A percentile compares a stretch with the other conserved stretches of the same genome.
phyloP scores from a whole-genome alignment of 208 protist genomes.

The Lotmaria passim region DNA sequence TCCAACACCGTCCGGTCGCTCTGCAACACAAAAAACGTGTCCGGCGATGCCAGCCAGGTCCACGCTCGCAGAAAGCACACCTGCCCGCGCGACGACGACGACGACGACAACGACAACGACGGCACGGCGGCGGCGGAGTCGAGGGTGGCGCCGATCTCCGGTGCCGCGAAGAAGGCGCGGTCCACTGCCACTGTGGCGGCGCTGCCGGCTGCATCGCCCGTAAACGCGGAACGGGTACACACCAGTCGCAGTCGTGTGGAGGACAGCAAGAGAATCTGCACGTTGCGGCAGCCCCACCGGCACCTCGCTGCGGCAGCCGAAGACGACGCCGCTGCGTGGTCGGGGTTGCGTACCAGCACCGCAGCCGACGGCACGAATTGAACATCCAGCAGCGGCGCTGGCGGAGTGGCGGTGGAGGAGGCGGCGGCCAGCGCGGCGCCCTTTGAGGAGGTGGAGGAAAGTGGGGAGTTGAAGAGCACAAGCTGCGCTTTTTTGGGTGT shows the following conservation, averaged over 20 bases:
- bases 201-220: background rate
- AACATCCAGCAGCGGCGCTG: constrained; percentile 26
- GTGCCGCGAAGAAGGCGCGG: constrained; percentile 35
- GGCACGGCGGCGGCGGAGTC: background rate
- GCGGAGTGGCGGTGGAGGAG: background rate
- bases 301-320: background rate
- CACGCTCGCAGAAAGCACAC: constrained; percentile 37
- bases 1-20: constrained; percentile 41
- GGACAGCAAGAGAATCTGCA: constrained; percentile 37
- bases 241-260: constrained; percentile 21
- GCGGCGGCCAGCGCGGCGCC: background rate
- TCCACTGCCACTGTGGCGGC: constrained; percentile 16
- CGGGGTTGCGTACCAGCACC: constrained; percentile 14
- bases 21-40: constrained; percentile 39
- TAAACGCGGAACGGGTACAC: constrained; percentile 19
- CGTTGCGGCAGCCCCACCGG: constrained; percentile 18
- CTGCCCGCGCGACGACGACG: constrained; percentile 1
- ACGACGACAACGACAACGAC: too few species aligned
- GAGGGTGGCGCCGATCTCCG: background rate
- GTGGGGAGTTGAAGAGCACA: constrained; percentile 8
- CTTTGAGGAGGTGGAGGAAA: constrained; percentile 16
- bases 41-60: constrained; percentile 52
- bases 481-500: constrained; percentile 16
- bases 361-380: constrained; percentile 37
- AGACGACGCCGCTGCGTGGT: background rate